These are phyloP conservation scores for Scheffersomyces illinoinensis DNA, from an alignment of 1,139 yeast genomes.

Conservation along the genomic window DNA sequence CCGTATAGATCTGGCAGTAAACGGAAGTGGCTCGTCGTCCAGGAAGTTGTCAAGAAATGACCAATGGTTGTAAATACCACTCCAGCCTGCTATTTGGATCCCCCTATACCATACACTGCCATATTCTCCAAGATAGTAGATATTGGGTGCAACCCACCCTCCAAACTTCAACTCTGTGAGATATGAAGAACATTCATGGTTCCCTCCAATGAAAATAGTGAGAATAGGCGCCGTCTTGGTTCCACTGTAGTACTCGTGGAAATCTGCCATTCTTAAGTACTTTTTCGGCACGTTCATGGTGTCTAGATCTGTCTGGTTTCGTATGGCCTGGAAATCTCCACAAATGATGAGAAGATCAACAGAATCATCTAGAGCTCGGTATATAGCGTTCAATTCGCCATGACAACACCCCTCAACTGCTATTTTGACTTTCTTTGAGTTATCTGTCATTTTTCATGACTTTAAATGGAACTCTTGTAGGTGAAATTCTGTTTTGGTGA, in stretches of 20 bases:
- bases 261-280: conserved; percentile 69
- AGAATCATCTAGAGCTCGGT: conserved; percentile 29
- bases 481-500: not conserved
- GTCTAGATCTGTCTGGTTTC: conserved; percentile 62
- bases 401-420: conserved; percentile 96
- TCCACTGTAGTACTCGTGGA: conserved; percentile 71
- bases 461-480: not conserved
- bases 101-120: conserved; percentile 78
- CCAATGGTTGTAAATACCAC: conserved; percentile 73
- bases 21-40: conserved; percentile 49
- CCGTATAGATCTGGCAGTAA: conserved; percentile 42
- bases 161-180: conserved; percentile 76
- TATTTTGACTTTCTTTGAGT: conserved; percentile 22
- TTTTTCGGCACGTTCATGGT: conserved; percentile 64
- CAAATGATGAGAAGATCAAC: conserved; percentile 76
- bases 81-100: conserved; percentile 72
- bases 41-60: conserved; percentile 23
- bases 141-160: conserved; percentile 93
- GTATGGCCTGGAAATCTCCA: conserved; percentile 82
- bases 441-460: not conserved
- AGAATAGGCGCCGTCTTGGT: conserved; percentile 63
- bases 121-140: conserved; percentile 83
- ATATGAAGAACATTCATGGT: conserved; percentile 87
- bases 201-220: conserved; percentile 90
- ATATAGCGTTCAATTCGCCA: conserved; percentile 71